These are phyloP conservation scores for Saccharum officinarum DNA, from an alignment of 176 grass and related monocot species.

Conservation along the genomic window DNA sequence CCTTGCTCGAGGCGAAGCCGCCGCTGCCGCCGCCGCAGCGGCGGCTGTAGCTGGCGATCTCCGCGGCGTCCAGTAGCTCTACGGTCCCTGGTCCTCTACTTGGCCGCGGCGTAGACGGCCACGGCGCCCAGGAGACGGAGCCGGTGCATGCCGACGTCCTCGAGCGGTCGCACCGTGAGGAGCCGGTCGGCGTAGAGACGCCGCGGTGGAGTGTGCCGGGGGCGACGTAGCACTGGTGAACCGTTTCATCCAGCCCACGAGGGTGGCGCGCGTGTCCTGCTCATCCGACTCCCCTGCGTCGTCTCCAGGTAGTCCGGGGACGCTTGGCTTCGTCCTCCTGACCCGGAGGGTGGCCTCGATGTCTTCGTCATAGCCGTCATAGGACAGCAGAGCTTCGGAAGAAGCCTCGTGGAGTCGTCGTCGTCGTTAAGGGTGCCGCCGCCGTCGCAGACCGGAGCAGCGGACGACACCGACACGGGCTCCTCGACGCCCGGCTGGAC, in stretches of 20 bases:
- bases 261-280: background rate
- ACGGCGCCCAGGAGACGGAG: conserved; percentile 2
- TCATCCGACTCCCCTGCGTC: background rate
- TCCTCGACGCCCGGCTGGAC: background rate
- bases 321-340: background rate
- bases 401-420: background rate
- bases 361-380: conserved; percentile 7
- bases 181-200: conserved; percentile 39
- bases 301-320: conserved; percentile 15
- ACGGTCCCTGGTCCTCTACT: conserved; percentile 27
- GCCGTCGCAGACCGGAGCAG: background rate
- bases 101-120: conserved; percentile 39
- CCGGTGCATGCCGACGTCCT: background rate
- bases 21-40: no score
- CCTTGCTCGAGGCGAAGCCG: no score
- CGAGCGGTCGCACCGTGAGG: conserved; percentile 10
- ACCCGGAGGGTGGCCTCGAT: conserved; percentile 17
- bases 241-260: conserved; percentile 9
- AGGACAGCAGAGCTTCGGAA: background rate
- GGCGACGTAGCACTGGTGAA: background rate
- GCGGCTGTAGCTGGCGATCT: background rate
- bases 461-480: background rate
- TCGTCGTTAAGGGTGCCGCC: no score
- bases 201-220: conserved; percentile 28
- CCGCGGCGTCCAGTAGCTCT: background rate